Evolutionary conservation across 2,329 filamentous ascomycete genomes (phyloP), one percentile per base, ranked within the genome.

Genomic region (Ophiostoma ips): DNA sequence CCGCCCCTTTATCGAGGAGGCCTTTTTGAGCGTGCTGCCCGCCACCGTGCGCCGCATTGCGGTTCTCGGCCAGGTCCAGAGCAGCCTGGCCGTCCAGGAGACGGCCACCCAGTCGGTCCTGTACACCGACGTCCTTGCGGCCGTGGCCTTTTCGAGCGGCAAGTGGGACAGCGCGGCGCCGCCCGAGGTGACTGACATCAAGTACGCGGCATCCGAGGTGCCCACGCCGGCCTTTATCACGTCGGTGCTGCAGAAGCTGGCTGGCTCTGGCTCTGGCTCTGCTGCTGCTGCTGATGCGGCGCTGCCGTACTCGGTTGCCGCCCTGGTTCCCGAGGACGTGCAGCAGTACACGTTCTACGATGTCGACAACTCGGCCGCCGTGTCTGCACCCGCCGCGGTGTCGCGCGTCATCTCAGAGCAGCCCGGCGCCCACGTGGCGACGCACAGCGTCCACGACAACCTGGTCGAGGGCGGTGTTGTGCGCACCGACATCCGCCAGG

Each of bases 301-400:
- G 40, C 30, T 21, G n/a, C 40, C 30, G 40, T 43, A 43, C 40
- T 4, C 40, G 24, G 40, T 30, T 24, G 21, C 40, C n/a, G 21
- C 40, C n/a, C 51, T 71, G 55, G 57, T 57, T 24, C 59, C 64
- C n/a, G 63, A 72, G 44, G 65, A 81, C 50, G 79, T 81, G 18
- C 76, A 86, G 64, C 85, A 96, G 66, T 96, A 92, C 69, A 83
- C 82, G 12, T 95, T 98, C 75, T 96, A 89, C 88, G 86, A 95
- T 58, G 64, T 85, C 37, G 90, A 95, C 61, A 76, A 81, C 63
- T 88, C 88, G 28, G 67, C 71, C 1, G 76, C 83, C 48, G 72
- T 75, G 48, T 71, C 71, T 52, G 81, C 87, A 1, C 82, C 87
- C 11, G 67, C 76, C 19, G 76, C 71, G 35, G 62, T 82, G 28